Evolutionary conservation across 306 rosid genomes (phyloP).

Genomic region (Urtica urens): DNA sequence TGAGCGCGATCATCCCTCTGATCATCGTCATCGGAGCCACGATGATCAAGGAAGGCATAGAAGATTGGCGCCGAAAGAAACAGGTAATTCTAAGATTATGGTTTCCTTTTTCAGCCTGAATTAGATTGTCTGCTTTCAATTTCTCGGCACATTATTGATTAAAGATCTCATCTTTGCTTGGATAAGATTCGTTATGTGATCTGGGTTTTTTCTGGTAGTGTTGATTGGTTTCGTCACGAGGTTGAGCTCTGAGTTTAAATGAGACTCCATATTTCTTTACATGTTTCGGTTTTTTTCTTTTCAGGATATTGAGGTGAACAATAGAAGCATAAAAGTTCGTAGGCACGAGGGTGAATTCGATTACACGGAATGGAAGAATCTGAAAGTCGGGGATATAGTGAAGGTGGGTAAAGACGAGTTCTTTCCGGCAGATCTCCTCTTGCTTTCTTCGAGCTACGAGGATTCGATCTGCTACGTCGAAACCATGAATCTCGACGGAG

Average conservation of each 20-base stretch:
- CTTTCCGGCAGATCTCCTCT: slow-evolving; percentile 83
- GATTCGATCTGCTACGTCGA: slow-evolving; percentile 92
- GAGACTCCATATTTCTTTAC: too few relatives aligned
- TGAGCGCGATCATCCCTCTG: slow-evolving; percentile 73
- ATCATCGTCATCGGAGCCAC: slow-evolving; percentile 49
- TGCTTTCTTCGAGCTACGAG: slow-evolving; percentile 82
- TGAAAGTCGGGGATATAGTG: slow-evolving; percentile 79
- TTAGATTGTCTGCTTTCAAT: not conserved
- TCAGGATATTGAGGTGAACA: slow-evolving; percentile 80
- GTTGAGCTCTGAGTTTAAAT: not conserved
- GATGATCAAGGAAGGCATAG: slow-evolving; percentile 77
- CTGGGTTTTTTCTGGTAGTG: too few relatives aligned
- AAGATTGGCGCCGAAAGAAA: slow-evolving; percentile 65
- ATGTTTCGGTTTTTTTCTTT: too few relatives aligned
- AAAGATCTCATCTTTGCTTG: too few relatives aligned
- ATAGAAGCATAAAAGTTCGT: slow-evolving; percentile 62
- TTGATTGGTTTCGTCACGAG: not conserved
- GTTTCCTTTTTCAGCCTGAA: slow-evolving; percentile 2
- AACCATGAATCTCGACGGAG: slow-evolving; percentile 97
- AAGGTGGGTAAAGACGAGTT: slow-evolving; percentile 73
- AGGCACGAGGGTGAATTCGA: slow-evolving; percentile 44
- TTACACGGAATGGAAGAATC: slow-evolving; percentile 65
- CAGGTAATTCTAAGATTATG: slow-evolving; percentile 39
- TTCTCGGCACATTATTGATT: too few relatives aligned
- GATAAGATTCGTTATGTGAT: too few relatives aligned